Percentiles rank a stretch among this genome's conserved stretches.
Evolutionary conservation across 495 filamentous ascomycete species (phyloP).

Genomic region (Neurospora sp.): DNA sequence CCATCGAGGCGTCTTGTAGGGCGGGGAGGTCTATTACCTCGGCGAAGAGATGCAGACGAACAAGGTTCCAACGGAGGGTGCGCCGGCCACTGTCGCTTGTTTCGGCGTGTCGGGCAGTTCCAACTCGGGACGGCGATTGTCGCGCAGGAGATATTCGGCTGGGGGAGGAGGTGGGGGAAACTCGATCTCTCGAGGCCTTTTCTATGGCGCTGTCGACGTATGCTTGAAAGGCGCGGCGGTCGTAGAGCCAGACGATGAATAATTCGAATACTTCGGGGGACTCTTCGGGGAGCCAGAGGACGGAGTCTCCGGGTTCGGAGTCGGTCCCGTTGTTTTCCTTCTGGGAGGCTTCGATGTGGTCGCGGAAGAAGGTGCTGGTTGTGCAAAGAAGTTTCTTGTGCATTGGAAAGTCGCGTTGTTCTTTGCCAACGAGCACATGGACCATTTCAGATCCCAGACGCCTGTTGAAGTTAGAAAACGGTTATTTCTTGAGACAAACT

Average conservation of each 20-base stretch:
- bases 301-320: conserved; percentile 13
- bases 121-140: neutral
- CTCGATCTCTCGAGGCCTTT: conserved; percentile 9
- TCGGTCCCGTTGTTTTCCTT: neutral
- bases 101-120: neutral
- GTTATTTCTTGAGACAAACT: neutral
- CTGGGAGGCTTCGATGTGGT: conserved; percentile 23
- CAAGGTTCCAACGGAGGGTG: conserved; percentile 31
- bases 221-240: conserved; percentile 22
- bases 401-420: conserved; percentile 31
- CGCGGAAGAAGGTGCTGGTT: conserved; percentile 31
- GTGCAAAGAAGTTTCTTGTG: conserved; percentile 29
- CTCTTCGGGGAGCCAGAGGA: conserved; percentile 32
- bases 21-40: conserved; percentile 28
- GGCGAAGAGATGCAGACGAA: conserved; percentile 38
- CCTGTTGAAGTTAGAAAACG: conserved; percentile 4
- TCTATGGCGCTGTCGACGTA: conserved; percentile 29
- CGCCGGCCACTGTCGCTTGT: conserved; percentile 10
- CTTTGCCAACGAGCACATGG: conserved; percentile 31
- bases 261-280: conserved; percentile 37
- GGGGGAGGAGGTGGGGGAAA: conserved; percentile 1
- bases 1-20: conserved; percentile 38
- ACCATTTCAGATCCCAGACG: conserved; percentile 24
- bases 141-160: conserved; percentile 1
- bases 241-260: conserved; percentile 37